Base-by-base conservation (phyloP, 2,329 filamentous ascomycete species). In the Clarireedia homoeocarpa region DNA sequence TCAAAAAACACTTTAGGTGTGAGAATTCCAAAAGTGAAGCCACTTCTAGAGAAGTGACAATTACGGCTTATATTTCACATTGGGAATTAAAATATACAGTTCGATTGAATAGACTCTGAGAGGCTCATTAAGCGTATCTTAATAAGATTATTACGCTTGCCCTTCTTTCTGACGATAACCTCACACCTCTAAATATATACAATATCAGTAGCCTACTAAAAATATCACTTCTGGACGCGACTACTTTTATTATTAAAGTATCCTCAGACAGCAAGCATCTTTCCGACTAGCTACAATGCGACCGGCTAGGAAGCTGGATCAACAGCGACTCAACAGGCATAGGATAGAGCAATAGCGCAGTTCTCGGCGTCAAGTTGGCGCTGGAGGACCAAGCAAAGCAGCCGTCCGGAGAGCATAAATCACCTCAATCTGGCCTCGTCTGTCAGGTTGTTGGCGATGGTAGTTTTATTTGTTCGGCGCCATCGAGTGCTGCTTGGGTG, bases 301-400 rank as follows among this genome's bases (percentile, higher is more conserved):
- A 77, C 0, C 66, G 80, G 0, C 86, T 87, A 0, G 86, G 86
- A 0, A 82, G 80, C 0, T 89, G 84, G 84, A 81, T 91, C 65
- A 90, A 89, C 70, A 89, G 86, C 66, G 87, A 87, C 1, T 86
- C 85, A 0, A 86, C 86, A 12, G 88, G 88, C 2, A 80, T 91
- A 0, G 87, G 87, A 3, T 91, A 87, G 87, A 86, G 82, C 10
- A 86, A 86, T 15, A 87, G 88, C 14, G 87, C 74, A 39, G 84
- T 85, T 0, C 70, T 91, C 4, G 88, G 88, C 1, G 82, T 90
- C 66, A 89, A 90, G 68, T 77, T 91, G 14, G 88, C 86, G 0
- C 75, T 77, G 0, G 77, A 44, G 9, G 75, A 72, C 0, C 66
- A 60, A 0, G 71, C 70, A 49, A 75, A 78, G 61, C 77, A 77